Evolutionary conservation across 441 rosid species (phyloP).

Genomic region (Euphorbia schlechtendalii): DNA sequence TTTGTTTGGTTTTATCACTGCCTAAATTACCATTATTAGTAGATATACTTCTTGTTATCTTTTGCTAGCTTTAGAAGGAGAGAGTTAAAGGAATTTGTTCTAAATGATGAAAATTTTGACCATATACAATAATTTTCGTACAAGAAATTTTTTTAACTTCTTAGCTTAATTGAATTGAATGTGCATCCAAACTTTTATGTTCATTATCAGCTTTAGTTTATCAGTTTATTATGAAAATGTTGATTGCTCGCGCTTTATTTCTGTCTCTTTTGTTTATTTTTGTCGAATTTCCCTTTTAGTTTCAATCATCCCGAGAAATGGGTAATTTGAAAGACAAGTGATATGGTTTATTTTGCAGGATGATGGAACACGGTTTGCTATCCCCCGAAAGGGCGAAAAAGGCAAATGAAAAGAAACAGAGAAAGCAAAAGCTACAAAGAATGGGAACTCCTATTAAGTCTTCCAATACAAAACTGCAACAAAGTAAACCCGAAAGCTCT

Average conservation of each 20-base stretch:
- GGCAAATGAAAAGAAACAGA: slow-evolving; percentile 79
- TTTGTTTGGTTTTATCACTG: neutral
- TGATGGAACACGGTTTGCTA: slow-evolving; percentile 92
- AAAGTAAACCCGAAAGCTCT: slow-evolving; percentile 54
- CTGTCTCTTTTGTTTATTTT: neutral
- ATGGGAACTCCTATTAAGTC: slow-evolving; percentile 59
- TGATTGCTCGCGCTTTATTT: no score
- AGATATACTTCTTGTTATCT: neutral
- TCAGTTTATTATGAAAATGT: neutral
- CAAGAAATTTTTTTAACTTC: neutral
- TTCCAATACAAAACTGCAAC: slow-evolving; percentile 33
- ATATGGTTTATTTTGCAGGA: slow-evolving; percentile 41
- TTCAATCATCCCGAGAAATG: no score
- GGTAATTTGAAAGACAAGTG: neutral
- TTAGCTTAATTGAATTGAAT: neutral
- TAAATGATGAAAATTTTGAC: neutral
- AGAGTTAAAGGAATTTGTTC: neutral
- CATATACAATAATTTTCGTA: neutral
- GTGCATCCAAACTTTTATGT: neutral
- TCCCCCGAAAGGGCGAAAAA: slow-evolving; percentile 67
- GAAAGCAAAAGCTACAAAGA: slow-evolving; percentile 68
- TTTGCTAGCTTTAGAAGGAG: neutral
- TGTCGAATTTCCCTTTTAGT: neutral
- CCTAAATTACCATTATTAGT: neutral
- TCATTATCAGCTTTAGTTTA: neutral